Conservation (phyloP, 129 eudicot genomes). For the Pulicaria dysenterica region DNA sequence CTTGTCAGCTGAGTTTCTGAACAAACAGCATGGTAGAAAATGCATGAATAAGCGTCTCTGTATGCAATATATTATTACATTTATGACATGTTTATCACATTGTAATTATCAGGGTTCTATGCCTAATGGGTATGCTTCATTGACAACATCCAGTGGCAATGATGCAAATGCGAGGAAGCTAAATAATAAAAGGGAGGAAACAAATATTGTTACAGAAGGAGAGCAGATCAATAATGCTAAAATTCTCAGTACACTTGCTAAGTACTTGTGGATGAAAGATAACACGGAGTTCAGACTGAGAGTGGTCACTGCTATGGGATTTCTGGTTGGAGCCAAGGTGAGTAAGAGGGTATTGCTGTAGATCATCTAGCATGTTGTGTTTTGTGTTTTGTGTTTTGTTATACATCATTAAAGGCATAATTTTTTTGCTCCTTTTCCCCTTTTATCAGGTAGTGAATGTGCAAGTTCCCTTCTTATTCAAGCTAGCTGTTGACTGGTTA, state of each 20-base stretch:
- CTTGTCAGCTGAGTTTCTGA: conserved; percentile 12
- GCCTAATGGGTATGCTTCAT: conserved; percentile 57
- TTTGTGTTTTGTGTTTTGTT: background rate
- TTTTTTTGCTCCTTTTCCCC: conserved; percentile 9
- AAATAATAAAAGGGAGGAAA: conserved; percentile 33
- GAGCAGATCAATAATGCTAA: conserved; percentile 55
- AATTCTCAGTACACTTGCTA: conserved; percentile 73
- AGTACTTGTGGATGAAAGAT: conserved; percentile 92
- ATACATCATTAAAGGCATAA: conserved; percentile 8
- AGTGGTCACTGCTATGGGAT: conserved; percentile 81
- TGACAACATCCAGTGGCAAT: conserved; percentile 57
- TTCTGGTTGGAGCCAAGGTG: conserved; percentile 91
- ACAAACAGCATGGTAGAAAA: conserved; percentile 1
- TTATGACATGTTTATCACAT: conserved; percentile 12
- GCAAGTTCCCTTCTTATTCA: conserved; percentile 92
- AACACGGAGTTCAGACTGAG: conserved; percentile 78
- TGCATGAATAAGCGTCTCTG: background rate
- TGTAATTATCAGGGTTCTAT: conserved; percentile 52
- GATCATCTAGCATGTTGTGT: background rate
- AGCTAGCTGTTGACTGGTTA: conserved; percentile 97
- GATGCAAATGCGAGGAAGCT: conserved; percentile 33
- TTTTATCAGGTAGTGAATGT: conserved; percentile 77
- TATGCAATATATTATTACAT: conserved; percentile 1
- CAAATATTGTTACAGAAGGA: conserved; percentile 36
- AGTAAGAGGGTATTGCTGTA: conserved; percentile 7